phyloP scores from a whole-genome alignment of 192 early-diverging fungal genomes.

The Backusella circina region DNA sequence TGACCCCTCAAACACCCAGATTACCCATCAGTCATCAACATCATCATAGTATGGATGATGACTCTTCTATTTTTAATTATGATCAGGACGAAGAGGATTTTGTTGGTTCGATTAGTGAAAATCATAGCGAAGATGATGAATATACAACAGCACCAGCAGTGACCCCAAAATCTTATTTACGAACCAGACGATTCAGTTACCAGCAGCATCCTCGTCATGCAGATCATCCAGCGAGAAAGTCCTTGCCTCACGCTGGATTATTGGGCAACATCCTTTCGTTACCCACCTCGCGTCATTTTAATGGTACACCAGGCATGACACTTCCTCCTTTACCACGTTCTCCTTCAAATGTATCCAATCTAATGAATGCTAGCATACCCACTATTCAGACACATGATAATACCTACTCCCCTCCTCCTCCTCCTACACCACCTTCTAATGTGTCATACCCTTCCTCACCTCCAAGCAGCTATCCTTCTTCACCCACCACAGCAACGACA shows the following conservation, averaged over 20 bases:
- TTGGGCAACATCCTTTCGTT: not conserved
- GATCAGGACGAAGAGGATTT: slow-evolving; percentile 43
- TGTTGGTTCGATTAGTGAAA: not conserved
- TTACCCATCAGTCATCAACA: not conserved
- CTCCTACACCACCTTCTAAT: slow-evolving; percentile 12
- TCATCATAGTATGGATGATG: slow-evolving; percentile 16
- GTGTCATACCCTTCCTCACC: slow-evolving; percentile 44
- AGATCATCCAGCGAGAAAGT: not conserved
- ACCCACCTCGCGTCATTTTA: not conserved
- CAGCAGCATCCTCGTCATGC: not conserved
- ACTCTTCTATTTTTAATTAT: slow-evolving; percentile 21
- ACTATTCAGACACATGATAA: slow-evolving; percentile 15
- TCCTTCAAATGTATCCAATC: slow-evolving; percentile 4
- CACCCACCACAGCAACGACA: not conserved
- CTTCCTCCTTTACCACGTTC: slow-evolving; percentile 31
- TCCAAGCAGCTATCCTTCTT: slow-evolving; percentile 25
- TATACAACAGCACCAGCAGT: slow-evolving; percentile 1
- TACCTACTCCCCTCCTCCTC: not conserved
- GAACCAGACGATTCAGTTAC: not conserved
- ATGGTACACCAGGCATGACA: slow-evolving; percentile 2
- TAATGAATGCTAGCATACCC: not conserved
- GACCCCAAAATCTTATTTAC: not conserved
- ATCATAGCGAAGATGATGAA: slow-evolving; percentile 41
- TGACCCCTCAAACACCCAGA: slow-evolving; percentile 8
- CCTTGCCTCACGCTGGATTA: not conserved